These are phyloP conservation scores for Claviceps spartinae DNA, from an alignment of 2,329 filamentous ascomycete species.

Conservation along the genomic window DNA sequence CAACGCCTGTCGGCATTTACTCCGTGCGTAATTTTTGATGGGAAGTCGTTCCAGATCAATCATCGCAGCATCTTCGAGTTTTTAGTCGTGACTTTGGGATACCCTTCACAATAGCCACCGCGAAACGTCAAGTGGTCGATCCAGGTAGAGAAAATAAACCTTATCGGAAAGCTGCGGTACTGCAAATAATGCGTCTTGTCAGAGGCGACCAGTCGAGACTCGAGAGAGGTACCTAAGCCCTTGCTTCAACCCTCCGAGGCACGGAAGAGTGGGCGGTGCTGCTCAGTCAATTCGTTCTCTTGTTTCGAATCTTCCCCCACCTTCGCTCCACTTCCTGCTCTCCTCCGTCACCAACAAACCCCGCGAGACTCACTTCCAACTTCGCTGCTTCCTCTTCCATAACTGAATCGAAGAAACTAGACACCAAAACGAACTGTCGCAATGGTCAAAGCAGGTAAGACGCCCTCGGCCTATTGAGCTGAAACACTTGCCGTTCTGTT, in stretches of 20 bases:
- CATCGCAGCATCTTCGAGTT: not conserved
- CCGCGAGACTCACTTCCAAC: conserved; percentile 1
- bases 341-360: conserved; percentile 6
- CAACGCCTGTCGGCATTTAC: not conserved
- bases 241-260: not conserved
- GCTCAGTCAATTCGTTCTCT: conserved; percentile 1
- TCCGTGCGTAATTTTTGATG: not conserved
- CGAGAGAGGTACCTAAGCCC: not conserved
- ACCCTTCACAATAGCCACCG: not conserved
- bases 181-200: not conserved
- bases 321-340: conserved; percentile 7
- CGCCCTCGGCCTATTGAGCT: not conserved
- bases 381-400: not conserved
- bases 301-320: conserved; percentile 6
- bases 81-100: not conserved
- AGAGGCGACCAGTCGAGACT: not conserved
- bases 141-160: too few species aligned
- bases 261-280: not conserved
- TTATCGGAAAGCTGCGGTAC: not conserved
- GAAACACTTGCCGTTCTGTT: not conserved
- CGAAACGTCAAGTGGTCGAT: not conserved
- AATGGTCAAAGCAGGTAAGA: conserved; percentile 95
- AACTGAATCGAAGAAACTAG: conserved; percentile 10
- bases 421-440: conserved; percentile 43
- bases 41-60: not conserved